A percentile compares a stretch with the other conserved stretches of the same genome.
phyloP scores from a whole-genome alignment of 129 eudicot genomes.

The Cynara cardunculus region DNA sequence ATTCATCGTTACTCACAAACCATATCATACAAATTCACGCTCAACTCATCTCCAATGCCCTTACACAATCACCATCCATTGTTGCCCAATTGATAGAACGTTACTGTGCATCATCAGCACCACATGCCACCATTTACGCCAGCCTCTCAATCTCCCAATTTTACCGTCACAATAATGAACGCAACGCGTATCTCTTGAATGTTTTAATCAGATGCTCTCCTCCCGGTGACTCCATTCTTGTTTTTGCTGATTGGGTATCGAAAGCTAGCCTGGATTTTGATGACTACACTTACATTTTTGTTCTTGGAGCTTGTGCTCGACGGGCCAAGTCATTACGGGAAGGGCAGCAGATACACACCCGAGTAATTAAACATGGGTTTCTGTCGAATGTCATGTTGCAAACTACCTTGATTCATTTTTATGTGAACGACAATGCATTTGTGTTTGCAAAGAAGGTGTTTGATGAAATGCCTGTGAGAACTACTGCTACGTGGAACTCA shows the following conservation, averaged over 20 bases:
- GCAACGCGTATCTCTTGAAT: conserved; percentile 29
- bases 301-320: conserved; percentile 46
- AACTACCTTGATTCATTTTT: conserved; percentile 41
- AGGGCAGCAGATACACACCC: conserved; percentile 34
- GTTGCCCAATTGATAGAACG: conserved; percentile 20
- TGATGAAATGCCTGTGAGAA: conserved; percentile 38
- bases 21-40: conserved; percentile 36
- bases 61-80: conserved; percentile 5
- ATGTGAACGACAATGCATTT: conserved; percentile 22
- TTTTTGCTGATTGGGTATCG: conserved; percentile 28
- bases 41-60: conserved; percentile 23
- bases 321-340: conserved; percentile 15
- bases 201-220: conserved; percentile 30
- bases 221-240: conserved; percentile 30
- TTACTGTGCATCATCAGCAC: conserved; percentile 9
- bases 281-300: conserved; percentile 32
- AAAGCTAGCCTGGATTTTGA: conserved; percentile 17
- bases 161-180: neutral
- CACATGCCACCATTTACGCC: conserved; percentile 22
- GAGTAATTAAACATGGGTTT: conserved; percentile 30
- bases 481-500: conserved; percentile 39
- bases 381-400: conserved; percentile 16
- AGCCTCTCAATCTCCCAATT: conserved; percentile 23
- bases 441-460: conserved; percentile 37
- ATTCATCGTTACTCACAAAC: conserved; percentile 9